Evolutionary conservation across 768 basidiomycete species (phyloP).

Genomic region (Rhizopogon salebrosus): DNA sequence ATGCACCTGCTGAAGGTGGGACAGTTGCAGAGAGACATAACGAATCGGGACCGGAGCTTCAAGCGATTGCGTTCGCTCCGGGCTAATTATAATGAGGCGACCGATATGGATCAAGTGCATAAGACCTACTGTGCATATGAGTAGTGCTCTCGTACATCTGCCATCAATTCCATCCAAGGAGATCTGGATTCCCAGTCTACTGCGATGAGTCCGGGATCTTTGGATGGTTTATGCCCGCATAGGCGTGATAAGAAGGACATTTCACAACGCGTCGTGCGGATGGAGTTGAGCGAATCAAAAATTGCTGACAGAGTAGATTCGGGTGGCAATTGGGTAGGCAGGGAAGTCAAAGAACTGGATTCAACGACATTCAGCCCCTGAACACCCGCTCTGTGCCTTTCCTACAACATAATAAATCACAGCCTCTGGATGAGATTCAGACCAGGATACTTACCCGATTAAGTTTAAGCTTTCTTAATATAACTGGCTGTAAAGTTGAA

Average conservation of each 20-base stretch:
- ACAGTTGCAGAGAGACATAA: constrained; percentile 54
- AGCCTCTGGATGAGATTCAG: not conserved
- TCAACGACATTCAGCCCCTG: not conserved
- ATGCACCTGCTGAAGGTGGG: constrained; percentile 66
- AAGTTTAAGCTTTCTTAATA: constrained; percentile 42
- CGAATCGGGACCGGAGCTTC: constrained; percentile 50
- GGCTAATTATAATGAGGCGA: constrained; percentile 33
- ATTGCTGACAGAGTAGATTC: constrained; percentile 26
- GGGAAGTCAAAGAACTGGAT: constrained; percentile 12
- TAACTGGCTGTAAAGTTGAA: constrained; percentile 29
- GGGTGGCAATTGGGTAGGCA: constrained; percentile 25
- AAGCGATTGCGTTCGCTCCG: constrained; percentile 41
- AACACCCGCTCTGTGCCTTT: constrained; percentile 15
- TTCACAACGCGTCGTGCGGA: constrained; percentile 60
- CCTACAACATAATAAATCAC: constrained; percentile 9
- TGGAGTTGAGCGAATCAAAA: constrained; percentile 48
- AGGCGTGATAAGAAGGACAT: constrained; percentile 65
- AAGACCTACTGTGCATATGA: constrained; percentile 50
- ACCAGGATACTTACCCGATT: constrained; percentile 21
- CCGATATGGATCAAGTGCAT: not conserved
- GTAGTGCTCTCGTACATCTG: constrained; percentile 65
- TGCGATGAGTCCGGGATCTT: constrained; percentile 37
- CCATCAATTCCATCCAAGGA: constrained; percentile 75
- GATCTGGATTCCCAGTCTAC: constrained; percentile 69
- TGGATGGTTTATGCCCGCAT: constrained; percentile 33